Percentiles rank a stretch among this genome's conserved stretches.
Evolutionary conservation across 306 rosid genomes (phyloP).

Genomic region (Acmispon strigosus): DNA sequence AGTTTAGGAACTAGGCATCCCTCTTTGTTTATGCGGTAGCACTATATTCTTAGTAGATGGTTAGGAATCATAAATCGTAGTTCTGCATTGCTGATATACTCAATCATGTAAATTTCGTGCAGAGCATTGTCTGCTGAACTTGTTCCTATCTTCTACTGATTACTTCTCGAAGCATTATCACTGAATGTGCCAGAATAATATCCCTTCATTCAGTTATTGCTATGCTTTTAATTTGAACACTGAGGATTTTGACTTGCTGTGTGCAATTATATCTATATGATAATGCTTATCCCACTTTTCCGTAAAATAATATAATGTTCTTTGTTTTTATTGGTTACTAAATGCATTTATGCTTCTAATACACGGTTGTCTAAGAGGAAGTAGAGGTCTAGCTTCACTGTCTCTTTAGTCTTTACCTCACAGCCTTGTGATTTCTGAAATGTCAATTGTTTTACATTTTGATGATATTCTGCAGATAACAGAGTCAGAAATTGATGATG

Average conservation of each 20-base stretch:
- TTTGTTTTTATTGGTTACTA: background rate
- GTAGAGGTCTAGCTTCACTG: background rate
- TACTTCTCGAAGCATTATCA: background rate
- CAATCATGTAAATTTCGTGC: background rate
- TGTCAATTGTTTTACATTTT: background rate
- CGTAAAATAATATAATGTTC: background rate
- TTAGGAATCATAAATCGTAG: background rate
- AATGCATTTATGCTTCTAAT: background rate
- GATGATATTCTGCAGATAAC: slow-evolving; percentile 44
- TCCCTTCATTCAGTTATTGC: background rate
- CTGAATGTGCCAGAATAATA: background rate
- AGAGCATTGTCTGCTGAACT: background rate
- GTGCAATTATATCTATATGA: background rate
- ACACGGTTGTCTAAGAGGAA: background rate
- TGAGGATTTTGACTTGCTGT: background rate
- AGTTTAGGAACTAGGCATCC: background rate
- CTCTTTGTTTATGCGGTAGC: background rate
- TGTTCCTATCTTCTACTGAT: background rate
- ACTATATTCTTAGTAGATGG: background rate
- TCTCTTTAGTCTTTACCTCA: background rate
- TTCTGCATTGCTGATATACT: background rate
- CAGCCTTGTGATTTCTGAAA: slow-evolving; percentile 1
- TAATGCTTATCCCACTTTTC: background rate
- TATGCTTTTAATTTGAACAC: background rate
- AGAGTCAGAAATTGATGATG: slow-evolving; percentile 61